These are phyloP conservation scores for Pyrrhoderma lamaoense DNA, from an alignment of 1,284 basidiomycete genomes.

Conservation along the genomic window DNA sequence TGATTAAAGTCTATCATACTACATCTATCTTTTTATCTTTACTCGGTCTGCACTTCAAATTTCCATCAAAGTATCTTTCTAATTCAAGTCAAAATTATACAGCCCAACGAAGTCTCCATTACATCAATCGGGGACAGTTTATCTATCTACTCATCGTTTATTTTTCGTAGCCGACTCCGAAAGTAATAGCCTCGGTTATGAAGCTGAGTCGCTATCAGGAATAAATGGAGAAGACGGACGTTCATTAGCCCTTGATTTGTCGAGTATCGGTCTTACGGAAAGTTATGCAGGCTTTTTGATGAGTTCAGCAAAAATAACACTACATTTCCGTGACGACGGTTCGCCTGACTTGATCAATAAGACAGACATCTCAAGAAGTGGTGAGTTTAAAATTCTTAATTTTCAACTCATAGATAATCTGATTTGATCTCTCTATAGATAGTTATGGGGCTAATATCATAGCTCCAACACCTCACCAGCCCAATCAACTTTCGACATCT, in stretches of 20 bases:
- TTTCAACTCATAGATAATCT: no score
- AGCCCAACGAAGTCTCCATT: conserved; percentile 76
- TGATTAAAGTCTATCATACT: not conserved
- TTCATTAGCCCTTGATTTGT: conserved; percentile 43
- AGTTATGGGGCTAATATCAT: no score
- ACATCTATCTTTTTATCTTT: not conserved
- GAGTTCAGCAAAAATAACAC: conserved; percentile 84
- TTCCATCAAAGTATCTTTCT: not conserved
- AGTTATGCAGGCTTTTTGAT: conserved; percentile 90
- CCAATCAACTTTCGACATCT: not conserved
- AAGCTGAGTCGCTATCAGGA: no score
- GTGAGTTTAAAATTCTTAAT: no score
- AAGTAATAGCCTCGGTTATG: conserved; percentile 27
- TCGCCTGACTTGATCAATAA: not conserved
- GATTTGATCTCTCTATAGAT: no score
- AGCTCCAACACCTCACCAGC: not conserved
- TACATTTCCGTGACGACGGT: conserved; percentile 44
- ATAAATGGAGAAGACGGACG: no score
- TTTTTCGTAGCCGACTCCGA: conserved; percentile 64
- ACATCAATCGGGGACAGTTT: conserved; percentile 65
- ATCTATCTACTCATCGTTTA: conserved; percentile 80
- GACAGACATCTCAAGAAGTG: not conserved
- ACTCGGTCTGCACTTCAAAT: not conserved
- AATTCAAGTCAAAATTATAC: not conserved
- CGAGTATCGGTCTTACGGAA: conserved; percentile 71